A percentile compares a stretch with the other conserved stretches of the same genome.
Conservation (phyloP, 139 green algal species). For the Yamagishiella unicocca region DNA sequence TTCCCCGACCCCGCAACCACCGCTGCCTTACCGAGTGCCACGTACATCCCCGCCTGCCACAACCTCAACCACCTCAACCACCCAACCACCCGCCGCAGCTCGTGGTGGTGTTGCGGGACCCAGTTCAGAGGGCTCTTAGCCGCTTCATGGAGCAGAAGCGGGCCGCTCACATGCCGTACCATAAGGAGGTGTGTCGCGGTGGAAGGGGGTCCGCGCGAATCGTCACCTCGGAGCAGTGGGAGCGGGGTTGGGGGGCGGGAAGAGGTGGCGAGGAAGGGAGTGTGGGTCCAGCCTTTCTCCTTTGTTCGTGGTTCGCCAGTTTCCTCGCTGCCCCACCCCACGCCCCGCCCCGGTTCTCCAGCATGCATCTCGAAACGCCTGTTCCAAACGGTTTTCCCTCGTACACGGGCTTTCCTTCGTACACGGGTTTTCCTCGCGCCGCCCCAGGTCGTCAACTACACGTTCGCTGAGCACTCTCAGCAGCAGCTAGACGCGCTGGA, state of each 20-base stretch:
- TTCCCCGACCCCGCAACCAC: too few species aligned
- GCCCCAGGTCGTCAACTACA: neutral
- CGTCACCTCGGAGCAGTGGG: neutral
- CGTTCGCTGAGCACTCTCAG: neutral
- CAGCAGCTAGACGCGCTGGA: neutral
- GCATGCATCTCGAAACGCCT: too few species aligned
- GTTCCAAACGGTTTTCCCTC: too few species aligned
- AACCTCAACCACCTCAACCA: neutral
- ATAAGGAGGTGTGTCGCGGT: neutral
- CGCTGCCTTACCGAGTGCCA: neutral
- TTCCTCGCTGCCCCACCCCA: too few species aligned
- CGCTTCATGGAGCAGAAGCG: conserved; percentile 27
- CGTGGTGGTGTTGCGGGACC: conserved; percentile 2
- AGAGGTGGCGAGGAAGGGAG: too few species aligned
- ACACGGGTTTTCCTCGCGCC: neutral
- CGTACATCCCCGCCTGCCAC: neutral
- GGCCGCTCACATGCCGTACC: neutral
- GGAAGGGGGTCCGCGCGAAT: neutral
- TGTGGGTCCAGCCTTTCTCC: too few species aligned
- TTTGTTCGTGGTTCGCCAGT: too few species aligned
- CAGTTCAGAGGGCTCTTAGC: neutral
- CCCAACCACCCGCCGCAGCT: neutral
- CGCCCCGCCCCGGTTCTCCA: too few species aligned
- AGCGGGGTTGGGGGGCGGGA: neutral
- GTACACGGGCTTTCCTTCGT: neutral